Conservation (phyloP, 2,329 filamentous ascomycete species). For the Rhexocercosporidium sp. region DNA sequence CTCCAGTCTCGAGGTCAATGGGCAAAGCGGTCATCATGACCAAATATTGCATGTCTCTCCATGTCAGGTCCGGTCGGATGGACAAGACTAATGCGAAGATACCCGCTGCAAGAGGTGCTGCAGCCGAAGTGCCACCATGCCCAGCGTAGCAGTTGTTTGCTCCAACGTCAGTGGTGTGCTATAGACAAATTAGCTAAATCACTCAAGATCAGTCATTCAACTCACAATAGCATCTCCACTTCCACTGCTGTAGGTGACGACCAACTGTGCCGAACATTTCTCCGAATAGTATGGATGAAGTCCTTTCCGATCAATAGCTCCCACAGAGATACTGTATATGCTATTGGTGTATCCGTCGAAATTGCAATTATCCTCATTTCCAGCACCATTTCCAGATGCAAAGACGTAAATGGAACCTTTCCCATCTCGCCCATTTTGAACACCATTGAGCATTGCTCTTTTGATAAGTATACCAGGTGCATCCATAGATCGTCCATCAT, state of each 20-base stretch:
- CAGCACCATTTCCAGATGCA: constrained; percentile 91
- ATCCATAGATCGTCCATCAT: constrained; percentile 94
- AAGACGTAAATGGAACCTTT: constrained; percentile 95
- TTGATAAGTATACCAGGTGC: constrained; percentile 87
- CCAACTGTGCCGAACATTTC: constrained; percentile 91
- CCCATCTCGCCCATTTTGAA: constrained; percentile 84
- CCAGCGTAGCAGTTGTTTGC: constrained; percentile 74
- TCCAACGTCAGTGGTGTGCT: constrained; percentile 95
- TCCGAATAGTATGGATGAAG: constrained; percentile 96
- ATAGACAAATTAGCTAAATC: constrained; percentile 29
- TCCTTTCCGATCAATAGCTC: constrained; percentile 86
- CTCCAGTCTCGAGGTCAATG: constrained; percentile 72
- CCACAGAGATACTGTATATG: constrained; percentile 97
- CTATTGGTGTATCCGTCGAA: constrained; percentile 99
- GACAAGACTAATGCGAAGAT: constrained; percentile 89
- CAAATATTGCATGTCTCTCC: constrained; percentile 95
- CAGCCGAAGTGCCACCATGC: constrained; percentile 96
- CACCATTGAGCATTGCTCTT: constrained; percentile 87
- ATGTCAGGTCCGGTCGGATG: constrained; percentile 83
- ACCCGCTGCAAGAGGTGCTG: constrained; percentile 89
- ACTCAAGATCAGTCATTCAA: constrained; percentile 19
- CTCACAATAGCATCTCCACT: constrained; percentile 79
- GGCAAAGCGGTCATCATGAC: constrained; percentile 84
- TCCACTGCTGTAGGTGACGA: constrained; percentile 96
- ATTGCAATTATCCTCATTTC: constrained; percentile 92